Conservation (phyloP, 805 yeast species). For the Candida adriatica region DNA sequence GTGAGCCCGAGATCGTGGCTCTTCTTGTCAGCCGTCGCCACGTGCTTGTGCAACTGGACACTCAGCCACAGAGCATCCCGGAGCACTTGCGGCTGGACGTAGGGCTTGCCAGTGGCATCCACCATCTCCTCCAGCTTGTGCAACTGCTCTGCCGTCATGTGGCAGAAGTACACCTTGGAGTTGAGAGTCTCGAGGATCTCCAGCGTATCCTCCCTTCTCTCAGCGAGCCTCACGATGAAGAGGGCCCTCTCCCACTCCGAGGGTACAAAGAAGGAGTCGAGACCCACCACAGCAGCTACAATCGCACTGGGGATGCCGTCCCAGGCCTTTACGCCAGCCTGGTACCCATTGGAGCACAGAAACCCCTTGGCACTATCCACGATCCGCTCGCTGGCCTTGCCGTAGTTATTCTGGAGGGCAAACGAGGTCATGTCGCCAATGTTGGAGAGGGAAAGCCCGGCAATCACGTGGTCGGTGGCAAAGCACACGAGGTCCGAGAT, state of each 20-base stretch:
- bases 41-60: constrained; percentile 33
- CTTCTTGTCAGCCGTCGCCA: constrained; percentile 25
- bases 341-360: constrained; percentile 44
- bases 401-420: constrained; percentile 38
- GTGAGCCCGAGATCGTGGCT: constrained; percentile 25
- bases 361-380: constrained; percentile 40
- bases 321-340: constrained; percentile 38
- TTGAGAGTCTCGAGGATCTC: constrained; percentile 31
- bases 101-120: constrained; percentile 31
- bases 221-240: constrained; percentile 37
- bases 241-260: constrained; percentile 50
- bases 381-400: constrained; percentile 37
- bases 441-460: constrained; percentile 28
- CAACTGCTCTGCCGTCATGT: constrained; percentile 41
- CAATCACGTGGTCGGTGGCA: constrained; percentile 35
- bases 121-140: constrained; percentile 34
- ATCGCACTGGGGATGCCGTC: constrained; percentile 37
- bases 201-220: constrained; percentile 25
- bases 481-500: constrained; percentile 37
- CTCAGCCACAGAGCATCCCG: constrained; percentile 46
- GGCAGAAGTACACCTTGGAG: constrained; percentile 38
- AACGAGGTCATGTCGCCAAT: constrained; percentile 32
- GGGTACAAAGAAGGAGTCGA: constrained; percentile 47
- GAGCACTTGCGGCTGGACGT: constrained; percentile 32
- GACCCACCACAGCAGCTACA: constrained; percentile 37